These are phyloP conservation scores for Trametes sp. DNA, from an alignment of 1,284 basidiomycete genomes.

Conservation along the genomic window DNA sequence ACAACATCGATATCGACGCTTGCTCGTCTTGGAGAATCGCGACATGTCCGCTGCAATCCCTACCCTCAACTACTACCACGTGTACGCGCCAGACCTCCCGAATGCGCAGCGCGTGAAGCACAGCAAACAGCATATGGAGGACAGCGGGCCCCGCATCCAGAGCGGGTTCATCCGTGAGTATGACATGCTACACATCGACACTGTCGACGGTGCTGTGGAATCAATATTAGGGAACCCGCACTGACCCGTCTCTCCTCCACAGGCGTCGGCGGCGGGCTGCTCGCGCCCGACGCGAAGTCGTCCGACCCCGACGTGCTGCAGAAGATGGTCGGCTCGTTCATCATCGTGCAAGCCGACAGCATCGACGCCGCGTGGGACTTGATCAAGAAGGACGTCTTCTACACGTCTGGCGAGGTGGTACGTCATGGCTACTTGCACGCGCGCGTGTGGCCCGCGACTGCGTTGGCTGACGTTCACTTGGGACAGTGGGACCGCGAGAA, in stretches of 20 bases:
- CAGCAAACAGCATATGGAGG: not conserved
- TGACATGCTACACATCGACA: too few species aligned
- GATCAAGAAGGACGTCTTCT: constrained; percentile 20
- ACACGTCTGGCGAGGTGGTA: constrained; percentile 24
- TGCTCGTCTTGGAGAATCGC: too few species aligned
- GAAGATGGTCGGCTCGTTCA: constrained; percentile 13
- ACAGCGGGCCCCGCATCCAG: constrained; percentile 9
- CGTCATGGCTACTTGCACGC: not conserved
- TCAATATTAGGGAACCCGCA: too few species aligned
- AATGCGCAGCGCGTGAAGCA: constrained; percentile 11
- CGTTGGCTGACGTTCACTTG: not conserved
- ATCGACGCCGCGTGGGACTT: constrained; percentile 10
- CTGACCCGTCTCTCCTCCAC: not conserved
- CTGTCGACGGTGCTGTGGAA: too few species aligned
- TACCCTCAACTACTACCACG: constrained; percentile 8
- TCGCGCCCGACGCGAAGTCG: not conserved
- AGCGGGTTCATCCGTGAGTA: constrained; percentile 18
- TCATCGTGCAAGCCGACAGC: constrained; percentile 16
- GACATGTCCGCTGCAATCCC: not conserved
- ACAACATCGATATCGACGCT: too few species aligned
- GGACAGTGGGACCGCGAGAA: constrained; percentile 16
- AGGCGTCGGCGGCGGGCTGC: constrained; percentile 12
- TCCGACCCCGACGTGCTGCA: constrained; percentile 6
- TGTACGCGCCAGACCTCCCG: constrained; percentile 11
- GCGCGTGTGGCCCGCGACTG: too few species aligned